Conservation (phyloP, 768 basidiomycete species). For the Boletellus sp. region DNA sequence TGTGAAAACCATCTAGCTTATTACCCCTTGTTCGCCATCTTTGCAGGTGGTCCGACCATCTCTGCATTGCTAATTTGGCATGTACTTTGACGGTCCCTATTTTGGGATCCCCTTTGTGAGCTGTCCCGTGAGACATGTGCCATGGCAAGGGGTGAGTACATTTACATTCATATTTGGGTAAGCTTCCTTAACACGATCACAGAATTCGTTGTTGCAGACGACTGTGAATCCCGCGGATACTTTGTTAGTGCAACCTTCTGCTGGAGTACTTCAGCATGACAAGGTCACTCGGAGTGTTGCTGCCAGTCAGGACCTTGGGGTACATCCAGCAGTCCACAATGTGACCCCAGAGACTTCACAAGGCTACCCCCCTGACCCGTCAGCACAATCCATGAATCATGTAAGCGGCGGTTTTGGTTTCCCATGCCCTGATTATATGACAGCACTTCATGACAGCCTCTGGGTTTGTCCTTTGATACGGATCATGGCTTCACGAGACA, state of each 20-base stretch:
- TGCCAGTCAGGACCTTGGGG: not conserved
- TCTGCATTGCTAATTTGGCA: not conserved
- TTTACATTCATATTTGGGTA: not conserved
- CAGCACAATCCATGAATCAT: not conserved
- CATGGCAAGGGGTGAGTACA: conserved; percentile 8
- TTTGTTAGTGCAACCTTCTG: not conserved
- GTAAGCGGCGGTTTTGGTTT: conserved; percentile 2
- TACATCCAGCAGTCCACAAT: not conserved
- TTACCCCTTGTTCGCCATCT: not conserved
- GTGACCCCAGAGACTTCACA: not conserved
- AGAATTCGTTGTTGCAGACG: not conserved
- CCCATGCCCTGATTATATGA: not conserved
- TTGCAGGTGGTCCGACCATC: too few relatives aligned
- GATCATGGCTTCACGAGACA: too few relatives aligned
- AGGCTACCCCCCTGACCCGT: not conserved
- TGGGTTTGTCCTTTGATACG: not conserved
- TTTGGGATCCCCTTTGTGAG: not conserved
- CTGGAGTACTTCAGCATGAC: not conserved
- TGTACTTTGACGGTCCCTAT: not conserved
- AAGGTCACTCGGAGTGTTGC: too few relatives aligned
- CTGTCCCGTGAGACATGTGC: not conserved
- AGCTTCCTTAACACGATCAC: not conserved
- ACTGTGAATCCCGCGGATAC: conserved; percentile 1
- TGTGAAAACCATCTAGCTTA: not conserved
- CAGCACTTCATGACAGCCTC: not conserved